These are phyloP conservation scores for Huntiella bhutanensis DNA, from an alignment of 2,329 filamentous ascomycete genomes.

Conservation along the genomic window DNA sequence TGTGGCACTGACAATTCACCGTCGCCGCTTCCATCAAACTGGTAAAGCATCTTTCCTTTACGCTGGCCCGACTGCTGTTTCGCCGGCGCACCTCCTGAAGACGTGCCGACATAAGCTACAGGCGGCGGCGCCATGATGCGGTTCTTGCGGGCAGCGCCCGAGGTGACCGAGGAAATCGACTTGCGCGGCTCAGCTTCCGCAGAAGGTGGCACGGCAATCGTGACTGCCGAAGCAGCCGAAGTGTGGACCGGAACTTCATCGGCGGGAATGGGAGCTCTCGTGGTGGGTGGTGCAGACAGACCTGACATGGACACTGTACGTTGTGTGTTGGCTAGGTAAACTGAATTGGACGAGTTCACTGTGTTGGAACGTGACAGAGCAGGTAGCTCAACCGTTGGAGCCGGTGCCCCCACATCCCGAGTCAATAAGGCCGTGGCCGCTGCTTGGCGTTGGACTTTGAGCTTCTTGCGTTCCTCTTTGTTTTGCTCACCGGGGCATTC, in stretches of 20 bases:
- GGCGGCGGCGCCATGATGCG: conserved; percentile 80
- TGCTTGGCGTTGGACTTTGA: conserved; percentile 72
- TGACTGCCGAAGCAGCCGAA: background rate
- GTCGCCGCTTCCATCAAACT: conserved; percentile 61
- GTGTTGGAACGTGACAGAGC: conserved; percentile 64
- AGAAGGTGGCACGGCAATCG: conserved; percentile 1
- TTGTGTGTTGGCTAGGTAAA: conserved; percentile 62
- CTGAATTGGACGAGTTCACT: conserved; percentile 76
- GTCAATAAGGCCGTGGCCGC: conserved; percentile 44
- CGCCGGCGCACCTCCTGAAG: conserved; percentile 32
- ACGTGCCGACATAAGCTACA: conserved; percentile 53
- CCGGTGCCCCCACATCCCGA: conserved; percentile 26
- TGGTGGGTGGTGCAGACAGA: conserved; percentile 8
- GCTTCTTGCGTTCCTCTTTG: conserved; percentile 89
- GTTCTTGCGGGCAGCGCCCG: conserved; percentile 32
- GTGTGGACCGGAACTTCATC: conserved; percentile 24
- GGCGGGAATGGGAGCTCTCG: conserved; percentile 26
- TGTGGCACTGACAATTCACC: conserved; percentile 70
- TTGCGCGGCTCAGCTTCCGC: conserved; percentile 12
- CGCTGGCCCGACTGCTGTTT: conserved; percentile 24
- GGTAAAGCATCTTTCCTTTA: conserved; percentile 75
- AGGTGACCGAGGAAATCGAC: conserved; percentile 8
- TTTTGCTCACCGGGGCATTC: conserved; percentile 85
- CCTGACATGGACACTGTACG: conserved; percentile 51
- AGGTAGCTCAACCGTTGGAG: conserved; percentile 43